Conservation (phyloP, 345 rosid genomes). For the Noccaea caerulescens region DNA sequence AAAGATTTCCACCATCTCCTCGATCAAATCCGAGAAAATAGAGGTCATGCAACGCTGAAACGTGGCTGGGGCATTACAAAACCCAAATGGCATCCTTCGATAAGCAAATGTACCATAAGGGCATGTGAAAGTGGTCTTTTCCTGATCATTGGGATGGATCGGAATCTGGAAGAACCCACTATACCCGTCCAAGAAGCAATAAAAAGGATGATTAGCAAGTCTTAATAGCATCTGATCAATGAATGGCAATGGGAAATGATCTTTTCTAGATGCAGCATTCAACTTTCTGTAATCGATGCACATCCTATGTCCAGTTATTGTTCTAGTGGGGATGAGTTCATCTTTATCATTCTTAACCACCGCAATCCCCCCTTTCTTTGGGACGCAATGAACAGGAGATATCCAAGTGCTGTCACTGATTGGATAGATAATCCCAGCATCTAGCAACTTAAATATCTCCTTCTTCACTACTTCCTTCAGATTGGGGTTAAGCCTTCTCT, state of each 20-base stretch:
- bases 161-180: not conserved
- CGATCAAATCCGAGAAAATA: not conserved
- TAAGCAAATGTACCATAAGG: not conserved
- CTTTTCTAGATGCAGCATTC: not conserved
- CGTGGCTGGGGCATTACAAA: not conserved
- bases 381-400: no score
- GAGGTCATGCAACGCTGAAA: not conserved
- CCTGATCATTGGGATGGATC: not conserved
- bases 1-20: not conserved
- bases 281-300: not conserved
- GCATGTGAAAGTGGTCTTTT: slow-evolving; percentile 1
- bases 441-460: no score
- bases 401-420: no score
- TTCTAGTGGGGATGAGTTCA: not conserved
- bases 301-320: not conserved
- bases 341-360: no score
- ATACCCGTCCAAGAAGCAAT: not conserved
- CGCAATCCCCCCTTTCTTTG: no score
- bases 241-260: not conserved
- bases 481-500: no score
- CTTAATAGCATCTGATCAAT: not conserved
- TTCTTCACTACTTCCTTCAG: no score
- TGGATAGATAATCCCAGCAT: no score
- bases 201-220: not conserved
- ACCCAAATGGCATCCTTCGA: not conserved